Evolutionary conservation across 1,139 yeast genomes (phyloP), one percentile per base, ranked within the genome.

Genomic region (Suzukiozyma palmioleophila): DNA sequence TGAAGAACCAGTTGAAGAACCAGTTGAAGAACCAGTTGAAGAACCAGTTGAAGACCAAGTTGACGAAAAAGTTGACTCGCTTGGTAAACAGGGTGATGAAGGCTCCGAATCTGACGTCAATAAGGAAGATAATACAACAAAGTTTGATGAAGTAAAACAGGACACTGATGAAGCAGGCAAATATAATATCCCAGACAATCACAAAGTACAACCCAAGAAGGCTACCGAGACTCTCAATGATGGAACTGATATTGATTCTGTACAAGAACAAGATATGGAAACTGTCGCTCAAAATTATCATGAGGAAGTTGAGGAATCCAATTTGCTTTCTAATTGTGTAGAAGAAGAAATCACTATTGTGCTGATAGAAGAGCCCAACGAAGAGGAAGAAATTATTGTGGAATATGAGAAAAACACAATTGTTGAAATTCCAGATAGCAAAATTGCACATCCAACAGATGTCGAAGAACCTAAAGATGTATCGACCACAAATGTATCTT

Each of bases 361-460:
- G 44, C 35, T 21, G 39, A 36, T 39, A 26, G 46, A 45, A 38
- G 42, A 47, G 40, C 39, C 42, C 34, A 45, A 39, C 26, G 42
- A 21, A 37, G n/a, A 38, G 42, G 33, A 40, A 21, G 12, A 26
- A 35, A 5, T 39, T 36, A 34, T 46, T 37, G 15, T 37, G 41
- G 37, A 44, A 36, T 41, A 44, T 41, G 32, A 45, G 39, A 39
- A 38, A 39, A 34, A 8, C 11, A 33, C 36, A 8, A 9, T 14
- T 15, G 45, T 39, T 12, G 47, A 44, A 26, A 43, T 33, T 16
- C 9, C 30, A n/a, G 32, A 34, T 7, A 37, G 28, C 4, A 34
- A 22, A 11, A 32, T 36, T 5, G 15, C 37, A 13, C 34, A 21
- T 28, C 47, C 47, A 7, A 33, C 47, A 26, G 12, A 10, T 12